A percentile compares a stretch with the other conserved stretches of the same genome.
Conservation (phyloP, 2,329 filamentous ascomycete species). For the Lecanoromycetidae sp. region DNA sequence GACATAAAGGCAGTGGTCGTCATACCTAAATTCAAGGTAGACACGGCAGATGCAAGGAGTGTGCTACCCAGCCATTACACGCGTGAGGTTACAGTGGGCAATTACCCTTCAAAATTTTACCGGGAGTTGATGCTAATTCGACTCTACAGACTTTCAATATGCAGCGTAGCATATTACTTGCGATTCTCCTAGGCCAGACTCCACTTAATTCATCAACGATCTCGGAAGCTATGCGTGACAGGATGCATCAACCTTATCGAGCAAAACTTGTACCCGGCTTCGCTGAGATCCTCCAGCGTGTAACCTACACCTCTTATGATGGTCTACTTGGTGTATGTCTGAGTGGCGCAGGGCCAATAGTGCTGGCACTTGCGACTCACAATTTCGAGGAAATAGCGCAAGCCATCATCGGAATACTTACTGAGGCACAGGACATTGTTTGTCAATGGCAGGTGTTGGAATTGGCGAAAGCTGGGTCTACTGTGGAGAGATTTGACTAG, state of each 20-base stretch:
- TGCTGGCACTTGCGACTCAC: constrained; percentile 78
- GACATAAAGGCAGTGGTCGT: constrained; percentile 96
- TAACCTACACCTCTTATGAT: constrained; percentile 75
- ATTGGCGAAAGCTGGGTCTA: constrained; percentile 57
- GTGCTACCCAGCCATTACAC: constrained; percentile 73
- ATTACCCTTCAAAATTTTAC: neutral
- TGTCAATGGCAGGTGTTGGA: constrained; percentile 83
- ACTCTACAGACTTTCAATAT: constrained; percentile 66
- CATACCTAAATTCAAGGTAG: constrained; percentile 88
- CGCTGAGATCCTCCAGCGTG: constrained; percentile 77
- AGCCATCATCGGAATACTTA: constrained; percentile 8
- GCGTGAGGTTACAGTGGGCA: constrained; percentile 62
- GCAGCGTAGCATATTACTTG: constrained; percentile 81
- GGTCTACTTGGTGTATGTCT: constrained; percentile 80
- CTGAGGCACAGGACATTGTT: constrained; percentile 49
- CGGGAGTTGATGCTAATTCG: constrained; percentile 1
- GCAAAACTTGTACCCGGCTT: constrained; percentile 84
- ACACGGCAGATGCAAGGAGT: constrained; percentile 80
- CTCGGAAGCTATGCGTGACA: constrained; percentile 97
- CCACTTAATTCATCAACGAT: constrained; percentile 89
- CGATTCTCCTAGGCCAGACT: constrained; percentile 75
- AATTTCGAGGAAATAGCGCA: constrained; percentile 71
- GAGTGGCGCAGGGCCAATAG: constrained; percentile 77
- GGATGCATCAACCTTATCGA: constrained; percentile 92
- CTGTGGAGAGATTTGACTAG: constrained; percentile 20